Base-by-base conservation (phyloP, 1,284 basidiomycete species). In the Trichosporon ovoides region DNA sequence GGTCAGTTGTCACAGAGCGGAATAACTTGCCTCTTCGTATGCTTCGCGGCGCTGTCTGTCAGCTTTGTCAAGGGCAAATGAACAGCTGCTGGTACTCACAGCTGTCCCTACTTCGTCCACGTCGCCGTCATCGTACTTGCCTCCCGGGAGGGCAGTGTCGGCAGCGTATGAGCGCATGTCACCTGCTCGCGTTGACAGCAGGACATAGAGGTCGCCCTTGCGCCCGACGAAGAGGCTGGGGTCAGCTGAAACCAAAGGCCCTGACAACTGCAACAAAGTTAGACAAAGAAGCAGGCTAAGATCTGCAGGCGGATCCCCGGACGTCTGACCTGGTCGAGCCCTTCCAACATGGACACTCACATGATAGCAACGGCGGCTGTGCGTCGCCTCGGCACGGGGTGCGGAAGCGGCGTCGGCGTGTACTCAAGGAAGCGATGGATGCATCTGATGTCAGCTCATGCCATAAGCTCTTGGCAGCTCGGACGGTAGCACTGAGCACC, bases 101-200 rank as follows among this genome's bases (percentile, higher is more conserved):
- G 89, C 90, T 1, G 89, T 87, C 61, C 86, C 86, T 70, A 91
- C 89, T 12, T 85, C 78, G 43, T 82, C 84, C 62, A 68, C 72
- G 70, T 92, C 90, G 19, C 78, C 80, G 1, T 79, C 78, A 24
- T 92, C 90, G 18, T 85, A 81, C 68, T 86, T 89, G 0, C 90
- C 89, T 4, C 90, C 90, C 0, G 89, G 89, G 3, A 92, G 75
- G 2, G 88, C 86, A 0, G 90, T 92, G 72, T 92, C 89, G 0
- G 88, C 87, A 1, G 89, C 87, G 66, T 87, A 93, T 4, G 85
- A 82, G 40, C 85, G 80, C 67, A 92, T 76, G 1, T 82, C 83
- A 0, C 85, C 80, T 1, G 89, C 84, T 1, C 90, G 85, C 68
- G 74, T 74, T 2, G 74, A 74, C 11, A 92, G 80, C 3, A 92